A percentile compares a stretch with the other conserved stretches of the same genome.
phyloP scores from a whole-genome alignment of 2,329 filamentous ascomycete species.

The Pseudocercospora pini-densiflorae region DNA sequence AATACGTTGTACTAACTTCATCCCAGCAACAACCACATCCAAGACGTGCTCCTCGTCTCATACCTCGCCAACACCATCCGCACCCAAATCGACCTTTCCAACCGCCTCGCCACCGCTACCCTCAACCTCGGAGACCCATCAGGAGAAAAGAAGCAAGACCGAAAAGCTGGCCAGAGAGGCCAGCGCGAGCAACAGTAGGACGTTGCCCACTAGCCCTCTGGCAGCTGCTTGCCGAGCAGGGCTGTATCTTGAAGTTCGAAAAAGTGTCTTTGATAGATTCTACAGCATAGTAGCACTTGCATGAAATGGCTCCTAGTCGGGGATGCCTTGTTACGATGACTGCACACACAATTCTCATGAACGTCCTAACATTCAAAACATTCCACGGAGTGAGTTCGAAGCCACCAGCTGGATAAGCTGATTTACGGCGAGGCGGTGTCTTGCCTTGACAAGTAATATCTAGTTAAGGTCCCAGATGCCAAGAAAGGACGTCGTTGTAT shows the following conservation, averaged over 20 bases:
- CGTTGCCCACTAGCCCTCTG: slow-evolving; percentile 8
- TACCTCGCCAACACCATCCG: slow-evolving; percentile 99
- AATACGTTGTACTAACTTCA: not conserved
- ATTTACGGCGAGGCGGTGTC: too few relatives aligned
- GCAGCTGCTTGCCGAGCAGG: slow-evolving; percentile 3
- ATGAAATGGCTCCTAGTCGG: slow-evolving; percentile 8
- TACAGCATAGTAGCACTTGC: not conserved
- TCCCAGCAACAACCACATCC: slow-evolving; percentile 91
- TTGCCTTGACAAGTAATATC: too few relatives aligned
- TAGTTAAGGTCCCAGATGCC: too few relatives aligned
- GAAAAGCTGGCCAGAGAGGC: slow-evolving; percentile 37
- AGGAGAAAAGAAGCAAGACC: slow-evolving; percentile 30
- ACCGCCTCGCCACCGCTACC: slow-evolving; percentile 76
- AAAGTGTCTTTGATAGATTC: slow-evolving; percentile 3
- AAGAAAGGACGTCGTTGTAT: too few relatives aligned
- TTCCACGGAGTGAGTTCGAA: too few relatives aligned
- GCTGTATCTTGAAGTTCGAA: not conserved
- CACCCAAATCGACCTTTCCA: slow-evolving; percentile 97
- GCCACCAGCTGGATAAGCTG: too few relatives aligned
- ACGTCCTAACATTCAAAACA: too few relatives aligned
- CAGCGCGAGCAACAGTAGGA: slow-evolving; percentile 27
- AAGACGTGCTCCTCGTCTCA: slow-evolving; percentile 96
- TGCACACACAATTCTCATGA: too few relatives aligned
- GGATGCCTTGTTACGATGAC: not conserved
- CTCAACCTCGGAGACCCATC: slow-evolving; percentile 50